phyloP scores from a whole-genome alignment of 495 filamentous ascomycete species.

The Penicillium samsonianum region DNA sequence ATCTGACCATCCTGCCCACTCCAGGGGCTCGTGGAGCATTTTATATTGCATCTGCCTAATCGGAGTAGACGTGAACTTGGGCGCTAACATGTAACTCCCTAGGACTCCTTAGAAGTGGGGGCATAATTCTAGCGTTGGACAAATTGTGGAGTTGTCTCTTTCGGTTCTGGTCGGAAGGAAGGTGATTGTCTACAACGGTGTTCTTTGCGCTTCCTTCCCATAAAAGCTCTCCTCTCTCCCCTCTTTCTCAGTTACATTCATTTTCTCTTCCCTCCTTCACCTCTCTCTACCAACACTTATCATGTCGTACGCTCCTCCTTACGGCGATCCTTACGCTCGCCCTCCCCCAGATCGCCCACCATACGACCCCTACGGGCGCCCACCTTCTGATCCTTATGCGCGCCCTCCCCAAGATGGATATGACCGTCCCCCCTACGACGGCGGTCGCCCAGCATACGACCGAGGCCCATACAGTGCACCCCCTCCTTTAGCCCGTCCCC shows the following conservation, averaged over 20 bases:
- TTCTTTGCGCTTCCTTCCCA: conserved; percentile 11
- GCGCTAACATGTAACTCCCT: conserved; percentile 16
- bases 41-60: conserved; percentile 28
- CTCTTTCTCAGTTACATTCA: conserved; percentile 2
- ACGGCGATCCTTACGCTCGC: conserved; percentile 23
- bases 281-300: conserved; percentile 17
- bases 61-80: conserved; percentile 1
- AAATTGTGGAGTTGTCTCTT: conserved; percentile 9
- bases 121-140: not conserved
- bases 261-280: conserved; percentile 3
- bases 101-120: conserved; percentile 6
- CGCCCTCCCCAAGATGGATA: conserved; percentile 21
- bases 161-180: conserved; percentile 22
- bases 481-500: conserved; percentile 32
- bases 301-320: conserved; percentile 30
- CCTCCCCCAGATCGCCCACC: conserved; percentile 8
- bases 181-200: conserved; percentile 8
- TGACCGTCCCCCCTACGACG: conserved; percentile 21
- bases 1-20: not conserved
- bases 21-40: conserved; percentile 3
- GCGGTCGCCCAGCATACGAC: conserved; percentile 19
- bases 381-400: conserved; percentile 22
- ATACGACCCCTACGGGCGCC: conserved; percentile 26
- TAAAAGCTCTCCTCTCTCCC: conserved; percentile 1
- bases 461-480: conserved; percentile 25